Evolutionary conservation across 2,329 filamentous ascomycete genomes (phyloP).

Genomic region (Penicillium sclerotiorum): DNA sequence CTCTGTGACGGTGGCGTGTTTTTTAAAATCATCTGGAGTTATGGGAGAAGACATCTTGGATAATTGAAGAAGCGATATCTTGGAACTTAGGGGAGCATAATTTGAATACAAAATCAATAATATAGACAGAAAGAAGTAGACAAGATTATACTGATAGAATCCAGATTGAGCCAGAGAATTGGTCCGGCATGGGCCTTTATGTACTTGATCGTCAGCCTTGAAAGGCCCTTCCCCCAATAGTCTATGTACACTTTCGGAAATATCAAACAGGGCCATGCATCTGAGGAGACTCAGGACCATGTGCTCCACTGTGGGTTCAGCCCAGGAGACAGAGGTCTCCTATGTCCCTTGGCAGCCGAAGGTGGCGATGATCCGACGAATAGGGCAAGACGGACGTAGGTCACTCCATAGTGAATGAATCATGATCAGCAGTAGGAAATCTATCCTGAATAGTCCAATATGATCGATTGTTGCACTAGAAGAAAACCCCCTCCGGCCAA

Average conservation of each 20-base stretch:
- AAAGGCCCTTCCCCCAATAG: slow-evolving; percentile 16
- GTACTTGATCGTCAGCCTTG: slow-evolving; percentile 13
- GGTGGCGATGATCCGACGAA: slow-evolving; percentile 20
- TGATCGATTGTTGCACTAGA: background rate
- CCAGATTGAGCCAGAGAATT: background rate
- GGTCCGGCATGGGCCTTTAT: slow-evolving; percentile 16
- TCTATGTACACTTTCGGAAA: slow-evolving; percentile 11
- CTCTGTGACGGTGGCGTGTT: background rate
- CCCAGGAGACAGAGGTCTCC: slow-evolving; percentile 11
- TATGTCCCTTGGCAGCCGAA: slow-evolving; percentile 17
- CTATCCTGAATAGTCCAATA: background rate
- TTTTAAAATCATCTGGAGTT: background rate
- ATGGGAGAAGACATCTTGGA: background rate
- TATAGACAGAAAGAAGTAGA: slow-evolving; percentile 1
- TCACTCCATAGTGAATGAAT: slow-evolving; percentile 7
- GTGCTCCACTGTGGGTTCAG: slow-evolving; percentile 27
- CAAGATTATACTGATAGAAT: background rate
- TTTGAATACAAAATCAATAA: background rate
- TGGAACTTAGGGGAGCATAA: slow-evolving; percentile 8
- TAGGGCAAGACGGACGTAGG: slow-evolving; percentile 14
- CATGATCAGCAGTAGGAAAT: background rate
- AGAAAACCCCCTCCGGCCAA: background rate
- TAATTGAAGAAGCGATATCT: too few relatives aligned
- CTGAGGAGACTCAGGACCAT: slow-evolving; percentile 19
- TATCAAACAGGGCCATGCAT: slow-evolving; percentile 15